Evolutionary conservation across 768 basidiomycete species (phyloP), one percentile per base, ranked within the genome.

Genomic region (Russula lepida): DNA sequence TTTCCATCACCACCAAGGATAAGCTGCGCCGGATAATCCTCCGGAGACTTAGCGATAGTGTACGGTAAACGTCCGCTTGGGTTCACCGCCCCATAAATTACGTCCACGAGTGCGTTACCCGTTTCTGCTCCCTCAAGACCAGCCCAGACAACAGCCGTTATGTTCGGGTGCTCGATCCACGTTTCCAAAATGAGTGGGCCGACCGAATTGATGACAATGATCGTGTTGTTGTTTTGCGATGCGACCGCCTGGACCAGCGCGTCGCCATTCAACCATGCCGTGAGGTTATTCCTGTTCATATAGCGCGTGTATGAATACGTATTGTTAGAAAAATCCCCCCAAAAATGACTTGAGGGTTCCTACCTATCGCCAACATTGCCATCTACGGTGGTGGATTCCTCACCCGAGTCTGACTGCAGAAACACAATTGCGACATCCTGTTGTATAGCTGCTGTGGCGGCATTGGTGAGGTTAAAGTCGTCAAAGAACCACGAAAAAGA

Each of bases 141-240:
- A 2, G 78, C 78, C 78, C 77, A 77, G 27, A 66, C n/a, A 27
- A 85, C 81, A 2, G 76, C 84, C 6, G 84, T 84, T 65, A 85
- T 79, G 62, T 93, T 93, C 2, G 88, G 83, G 62, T 93, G 79
- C 13, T 79, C 77, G 28, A 84, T 84, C 89, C 90, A 93, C 8
- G 77, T 69, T 71, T 92, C 81, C n/a, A 81, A 69, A 50, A 77
- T 72, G 3, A 89, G 79, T 0, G 87, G 85, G 4, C 92, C 92
- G 33, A 91, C 87, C 8, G 83, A 83, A 71, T 92, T 85, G 2
- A 88, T 75, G 17, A 95, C 81, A 27, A 92, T 92, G 56, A 94
- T 79, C 6, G 88, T 91, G 70, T 91, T 91, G 64, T 75, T 81
- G 72, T 84, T 85, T 0, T 82, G 79, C 6, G 81, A 77, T 0